Evolutionary conservation across 495 filamentous ascomycete genomes (phyloP).

Genomic region (Tetracladium setigerum): DNA sequence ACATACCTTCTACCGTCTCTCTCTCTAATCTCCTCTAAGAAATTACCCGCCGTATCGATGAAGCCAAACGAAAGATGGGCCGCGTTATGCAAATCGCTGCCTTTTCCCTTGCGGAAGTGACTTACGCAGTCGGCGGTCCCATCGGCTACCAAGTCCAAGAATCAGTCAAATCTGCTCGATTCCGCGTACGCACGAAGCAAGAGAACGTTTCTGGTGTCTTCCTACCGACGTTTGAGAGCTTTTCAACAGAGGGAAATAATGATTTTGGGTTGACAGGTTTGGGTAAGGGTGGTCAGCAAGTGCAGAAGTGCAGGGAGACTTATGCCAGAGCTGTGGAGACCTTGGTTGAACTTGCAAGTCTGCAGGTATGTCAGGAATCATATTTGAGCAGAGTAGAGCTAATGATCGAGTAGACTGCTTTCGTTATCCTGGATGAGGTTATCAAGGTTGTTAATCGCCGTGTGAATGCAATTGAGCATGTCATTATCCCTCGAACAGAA

Average conservation of each 20-base stretch:
- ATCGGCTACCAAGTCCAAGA: conserved; percentile 97
- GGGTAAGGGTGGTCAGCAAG: conserved; percentile 95
- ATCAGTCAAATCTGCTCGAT: conserved; percentile 84
- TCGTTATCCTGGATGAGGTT: conserved; percentile 95
- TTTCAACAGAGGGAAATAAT: conserved; percentile 76
- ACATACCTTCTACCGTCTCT: background rate
- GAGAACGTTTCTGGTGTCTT: conserved; percentile 98
- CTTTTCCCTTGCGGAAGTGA: conserved; percentile 95
- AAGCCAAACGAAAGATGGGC: conserved; percentile 99
- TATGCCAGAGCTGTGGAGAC: conserved; percentile 97
- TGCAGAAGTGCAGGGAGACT: conserved; percentile 89
- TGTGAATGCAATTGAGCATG: conserved; percentile 70
- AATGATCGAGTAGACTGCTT: conserved; percentile 61
- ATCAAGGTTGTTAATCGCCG: conserved; percentile 98
- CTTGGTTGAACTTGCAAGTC: conserved; percentile 88
- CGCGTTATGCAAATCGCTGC: conserved; percentile 98
- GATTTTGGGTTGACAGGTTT: conserved; percentile 95
- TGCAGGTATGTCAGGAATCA: conserved; percentile 49
- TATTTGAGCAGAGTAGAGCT: background rate
- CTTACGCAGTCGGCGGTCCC: conserved; percentile 92
- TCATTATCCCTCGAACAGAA: conserved; percentile 96
- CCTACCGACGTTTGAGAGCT: conserved; percentile 88
- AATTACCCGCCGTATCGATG: conserved; percentile 94
- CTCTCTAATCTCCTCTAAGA: conserved; percentile 42
- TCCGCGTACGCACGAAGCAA: conserved; percentile 87